Base-by-base conservation (phyloP, 768 basidiomycete species). In the Termitomyces heimii region DNA sequence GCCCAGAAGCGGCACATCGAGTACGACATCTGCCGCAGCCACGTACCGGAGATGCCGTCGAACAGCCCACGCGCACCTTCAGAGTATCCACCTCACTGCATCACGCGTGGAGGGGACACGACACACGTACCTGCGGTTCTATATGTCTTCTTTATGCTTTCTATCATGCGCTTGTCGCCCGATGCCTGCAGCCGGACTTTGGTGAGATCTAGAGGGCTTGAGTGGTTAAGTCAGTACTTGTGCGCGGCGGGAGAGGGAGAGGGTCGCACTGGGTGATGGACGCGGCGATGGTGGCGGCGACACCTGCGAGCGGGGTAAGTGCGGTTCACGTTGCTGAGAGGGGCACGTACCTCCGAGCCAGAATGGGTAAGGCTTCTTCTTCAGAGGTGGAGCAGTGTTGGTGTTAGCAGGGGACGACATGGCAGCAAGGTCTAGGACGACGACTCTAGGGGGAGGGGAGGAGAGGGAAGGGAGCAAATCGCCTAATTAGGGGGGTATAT, bases 1-100 rank as follows among this genome's bases (percentile, higher is more conserved):
- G 89, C 91, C 84, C 91, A 94, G 76, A 94, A 95, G n/a, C 92
- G 80, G 69, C 90, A 92, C 69, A 94, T 76, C 43, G 89, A 92
- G 73, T 95, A 95, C 34, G 86, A 89, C 91, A 94, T 92, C 73
- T 96, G 93, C 29, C 93, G 82, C 71, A 96, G 72, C 84, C 91
- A 88, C 28, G 93, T 96, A 31, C 92, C 93, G 2, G 86, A 77
- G 58, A 94, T 91, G 18, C 93, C 93, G 67, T 94, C 93, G 65
- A 83, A 92, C 48, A 94, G 77, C 2, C 93, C 93, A 39, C 83
- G 78, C 49, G 75, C 72, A 57, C 84, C 84, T 82, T n/a, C n/a
- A n/a, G n/a, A n/a, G n/a, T n/a, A n/a, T n/a, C n/a, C n/a, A n/a
- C n/a, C n/a, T n/a, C n/a, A n/a, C n/a, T n/a, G n/a, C n/a, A n/a